Conservation (phyloP, 768 basidiomycete species). For the Cystofilobasidium ferigula region DNA sequence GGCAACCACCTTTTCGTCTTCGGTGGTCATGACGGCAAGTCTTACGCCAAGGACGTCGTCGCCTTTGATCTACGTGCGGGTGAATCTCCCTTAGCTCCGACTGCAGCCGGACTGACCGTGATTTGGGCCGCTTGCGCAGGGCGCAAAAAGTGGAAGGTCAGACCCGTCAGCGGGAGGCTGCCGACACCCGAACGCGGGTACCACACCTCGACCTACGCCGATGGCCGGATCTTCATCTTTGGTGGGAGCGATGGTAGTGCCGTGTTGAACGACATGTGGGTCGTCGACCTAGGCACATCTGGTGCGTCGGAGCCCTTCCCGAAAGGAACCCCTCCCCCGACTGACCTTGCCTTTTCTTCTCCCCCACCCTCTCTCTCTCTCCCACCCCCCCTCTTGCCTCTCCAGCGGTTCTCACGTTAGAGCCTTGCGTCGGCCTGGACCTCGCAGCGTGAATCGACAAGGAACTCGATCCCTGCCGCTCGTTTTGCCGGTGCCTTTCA, state of each 20-base stretch:
- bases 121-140: background rate
- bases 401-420: background rate
- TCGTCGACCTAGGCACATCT: slow-evolving; percentile 57
- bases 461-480: background rate
- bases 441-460: background rate
- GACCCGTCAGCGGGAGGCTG: slow-evolving; percentile 31
- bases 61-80: slow-evolving; percentile 72
- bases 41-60: slow-evolving; percentile 60
- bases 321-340: too few species aligned
- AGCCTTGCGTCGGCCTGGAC: background rate
- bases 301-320: background rate
- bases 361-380: background rate
- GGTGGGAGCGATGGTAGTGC: slow-evolving; percentile 55
- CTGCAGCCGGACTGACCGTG: background rate
- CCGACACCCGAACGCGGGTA: slow-evolving; percentile 69
- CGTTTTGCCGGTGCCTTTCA: background rate
- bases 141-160: background rate
- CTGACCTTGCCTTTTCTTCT: background rate
- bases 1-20: slow-evolving; percentile 58
- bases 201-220: slow-evolving; percentile 68
- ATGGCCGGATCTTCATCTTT: slow-evolving; percentile 72
- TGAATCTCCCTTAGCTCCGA: background rate
- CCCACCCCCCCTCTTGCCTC: background rate
- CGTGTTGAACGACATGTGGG: slow-evolving; percentile 72
- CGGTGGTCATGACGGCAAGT: slow-evolving; percentile 72